Percentiles rank a stretch among this genome's conserved stretches.
Conservation (phyloP, 768 basidiomycete species). For the Termitomyces sp. region DNA sequence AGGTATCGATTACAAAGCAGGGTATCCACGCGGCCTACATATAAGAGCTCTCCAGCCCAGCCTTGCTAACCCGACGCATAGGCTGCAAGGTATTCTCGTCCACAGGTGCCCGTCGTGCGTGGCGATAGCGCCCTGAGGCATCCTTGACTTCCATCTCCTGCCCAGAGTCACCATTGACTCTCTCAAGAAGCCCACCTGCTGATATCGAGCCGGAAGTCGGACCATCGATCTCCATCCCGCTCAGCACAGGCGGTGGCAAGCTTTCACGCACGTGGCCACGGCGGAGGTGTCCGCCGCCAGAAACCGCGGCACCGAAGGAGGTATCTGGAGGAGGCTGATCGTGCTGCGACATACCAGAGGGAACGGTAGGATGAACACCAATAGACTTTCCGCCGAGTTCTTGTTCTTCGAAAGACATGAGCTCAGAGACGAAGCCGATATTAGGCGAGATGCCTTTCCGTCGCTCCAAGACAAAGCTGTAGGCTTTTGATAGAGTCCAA, state of each 20-base stretch:
- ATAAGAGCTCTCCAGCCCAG: slow-evolving; percentile 74
- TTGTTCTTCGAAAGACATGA: slow-evolving; percentile 94
- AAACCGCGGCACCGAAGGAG: slow-evolving; percentile 39
- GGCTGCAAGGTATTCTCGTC: slow-evolving; percentile 87
- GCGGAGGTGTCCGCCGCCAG: slow-evolving; percentile 30
- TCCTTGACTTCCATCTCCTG: slow-evolving; percentile 92
- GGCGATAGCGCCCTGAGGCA: slow-evolving; percentile 77
- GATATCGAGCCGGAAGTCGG: slow-evolving; percentile 27
- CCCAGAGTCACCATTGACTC: slow-evolving; percentile 57
- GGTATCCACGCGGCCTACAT: slow-evolving; percentile 8
- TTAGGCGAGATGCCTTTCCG: slow-evolving; percentile 95
- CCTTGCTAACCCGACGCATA: slow-evolving; percentile 86
- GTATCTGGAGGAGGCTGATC: slow-evolving; percentile 19
- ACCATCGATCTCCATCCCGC: slow-evolving; percentile 20
- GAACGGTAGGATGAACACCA: slow-evolving; percentile 48
- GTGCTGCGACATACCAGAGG: slow-evolving; percentile 17
- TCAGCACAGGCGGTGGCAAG: slow-evolving; percentile 45
- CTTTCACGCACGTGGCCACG: slow-evolving; percentile 71
- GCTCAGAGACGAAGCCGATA: slow-evolving; percentile 94
- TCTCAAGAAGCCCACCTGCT: slow-evolving; percentile 30
- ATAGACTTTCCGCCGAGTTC: slow-evolving; percentile 76
- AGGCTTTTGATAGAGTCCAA: slow-evolving; percentile 91
- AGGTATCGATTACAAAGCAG: neutral
- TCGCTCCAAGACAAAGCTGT: slow-evolving; percentile 86
- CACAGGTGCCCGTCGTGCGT: slow-evolving; percentile 82